A percentile compares a stretch with the other conserved stretches of the same genome.
Evolutionary conservation across 495 filamentous ascomycete species (phyloP).

Genomic region (Staphylotrichum longicolle): DNA sequence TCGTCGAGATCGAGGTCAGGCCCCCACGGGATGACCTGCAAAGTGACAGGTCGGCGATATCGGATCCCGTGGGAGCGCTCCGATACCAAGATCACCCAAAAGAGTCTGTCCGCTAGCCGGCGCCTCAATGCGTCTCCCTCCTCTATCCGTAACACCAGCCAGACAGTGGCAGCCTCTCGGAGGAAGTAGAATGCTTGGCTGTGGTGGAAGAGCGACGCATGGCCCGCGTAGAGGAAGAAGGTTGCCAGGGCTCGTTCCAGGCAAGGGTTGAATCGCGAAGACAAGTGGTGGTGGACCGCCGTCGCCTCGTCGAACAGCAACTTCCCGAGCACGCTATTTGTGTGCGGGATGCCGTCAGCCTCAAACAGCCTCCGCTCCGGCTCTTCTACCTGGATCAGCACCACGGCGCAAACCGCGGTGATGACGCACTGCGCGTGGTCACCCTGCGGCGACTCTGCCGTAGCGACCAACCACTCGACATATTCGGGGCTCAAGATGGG

Average conservation of each 20-base stretch:
- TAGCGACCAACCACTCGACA: constrained; percentile 26
- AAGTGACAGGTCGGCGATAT: constrained; percentile 62
- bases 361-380: constrained; percentile 16
- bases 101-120: constrained; percentile 44
- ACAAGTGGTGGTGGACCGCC: not conserved
- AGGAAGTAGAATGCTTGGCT: constrained; percentile 61
- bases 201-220: constrained; percentile 62
- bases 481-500: constrained; percentile 38
- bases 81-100: constrained; percentile 62
- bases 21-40: constrained; percentile 46
- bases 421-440: constrained; percentile 38
- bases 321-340: constrained; percentile 1
- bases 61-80: constrained; percentile 75
- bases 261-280: constrained; percentile 40
- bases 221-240: constrained; percentile 69
- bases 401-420: constrained; percentile 36
- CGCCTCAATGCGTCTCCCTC: constrained; percentile 20
- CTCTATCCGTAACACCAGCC: constrained; percentile 29
- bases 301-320: constrained; percentile 4
- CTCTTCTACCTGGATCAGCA: constrained; percentile 38
- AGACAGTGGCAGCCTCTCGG: constrained; percentile 58
- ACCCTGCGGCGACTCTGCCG: constrained; percentile 22
- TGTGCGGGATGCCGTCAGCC: constrained; percentile 4
- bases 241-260: constrained; percentile 62
- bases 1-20: constrained; percentile 4